These are phyloP conservation scores for Trichoderma gracile DNA, from an alignment of 2,329 filamentous ascomycete genomes.

Conservation along the genomic window DNA sequence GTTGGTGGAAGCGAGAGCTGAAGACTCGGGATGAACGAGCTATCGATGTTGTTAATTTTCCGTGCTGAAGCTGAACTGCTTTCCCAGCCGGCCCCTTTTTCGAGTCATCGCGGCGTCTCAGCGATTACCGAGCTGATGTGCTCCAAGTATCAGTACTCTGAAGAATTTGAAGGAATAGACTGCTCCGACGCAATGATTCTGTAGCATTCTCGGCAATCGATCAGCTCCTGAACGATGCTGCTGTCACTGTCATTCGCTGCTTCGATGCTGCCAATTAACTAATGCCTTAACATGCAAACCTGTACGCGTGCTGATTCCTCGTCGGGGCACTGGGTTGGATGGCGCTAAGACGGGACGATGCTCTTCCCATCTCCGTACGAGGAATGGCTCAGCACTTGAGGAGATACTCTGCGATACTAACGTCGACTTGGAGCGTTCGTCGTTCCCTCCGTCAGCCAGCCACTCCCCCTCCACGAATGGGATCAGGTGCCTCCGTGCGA, in stretches of 20 bases:
- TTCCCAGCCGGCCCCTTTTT: not conserved
- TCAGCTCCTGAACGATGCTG: not conserved
- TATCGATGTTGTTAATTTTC: not conserved
- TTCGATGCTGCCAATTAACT: too few species aligned
- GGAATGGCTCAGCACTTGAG: not conserved
- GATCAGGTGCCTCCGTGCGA: conserved; percentile 26
- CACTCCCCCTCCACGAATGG: conserved; percentile 21
- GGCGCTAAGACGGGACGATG: not conserved
- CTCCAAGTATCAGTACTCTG: not conserved
- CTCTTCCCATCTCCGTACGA: conserved; percentile 1
- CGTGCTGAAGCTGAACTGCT: not conserved
- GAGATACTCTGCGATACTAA: conserved; percentile 6
- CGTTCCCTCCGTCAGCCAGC: conserved; percentile 17
- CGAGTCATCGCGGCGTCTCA: too few species aligned
- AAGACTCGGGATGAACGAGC: not conserved
- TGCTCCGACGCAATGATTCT: not conserved
- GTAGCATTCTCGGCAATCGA: conserved; percentile 6
- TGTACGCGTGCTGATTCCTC: too few species aligned
- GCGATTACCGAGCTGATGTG: too few species aligned
- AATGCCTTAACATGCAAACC: too few species aligned
- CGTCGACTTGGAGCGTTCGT: conserved; percentile 3
- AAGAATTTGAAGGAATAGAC: not conserved
- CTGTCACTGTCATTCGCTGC: too few species aligned
- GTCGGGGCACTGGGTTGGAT: not conserved
- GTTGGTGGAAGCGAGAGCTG: conserved; percentile 13